A percentile compares a stretch with the other conserved stretches of the same genome.
Evolutionary conservation across 73 alveolate genomes (phyloP).

Genomic region (Uronychia setigera): DNA sequence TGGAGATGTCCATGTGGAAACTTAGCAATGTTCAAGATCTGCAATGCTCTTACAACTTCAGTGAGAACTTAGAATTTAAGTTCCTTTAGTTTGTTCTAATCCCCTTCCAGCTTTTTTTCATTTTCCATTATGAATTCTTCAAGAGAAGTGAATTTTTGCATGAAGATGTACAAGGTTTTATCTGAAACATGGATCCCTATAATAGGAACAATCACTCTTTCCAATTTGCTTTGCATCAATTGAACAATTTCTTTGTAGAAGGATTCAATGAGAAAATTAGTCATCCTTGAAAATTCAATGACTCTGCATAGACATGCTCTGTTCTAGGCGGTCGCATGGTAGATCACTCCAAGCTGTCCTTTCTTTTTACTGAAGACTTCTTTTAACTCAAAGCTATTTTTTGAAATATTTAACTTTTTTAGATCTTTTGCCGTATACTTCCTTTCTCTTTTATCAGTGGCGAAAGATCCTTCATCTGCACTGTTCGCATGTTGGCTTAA

Average conservation of each 20-base stretch:
- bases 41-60: background rate
- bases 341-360: background rate
- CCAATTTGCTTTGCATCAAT: background rate
- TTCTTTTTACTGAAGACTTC: background rate
- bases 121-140: background rate
- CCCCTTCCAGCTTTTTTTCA: too few relatives aligned
- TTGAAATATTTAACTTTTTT: background rate
- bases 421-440: background rate
- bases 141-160: background rate
- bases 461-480: too few relatives aligned
- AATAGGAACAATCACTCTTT: background rate
- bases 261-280: background rate
- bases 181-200: background rate
- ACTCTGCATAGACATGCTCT: background rate
- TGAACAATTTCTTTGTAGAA: background rate
- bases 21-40: background rate
- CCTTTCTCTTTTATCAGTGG: background rate
- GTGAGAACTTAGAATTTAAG: too few relatives aligned
- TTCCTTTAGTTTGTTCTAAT: too few relatives aligned
- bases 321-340: background rate
- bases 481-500: too few relatives aligned
- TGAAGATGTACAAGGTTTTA: background rate
- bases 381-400: background rate
- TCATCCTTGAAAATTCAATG: background rate
- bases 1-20: background rate